Percentiles rank a stretch among this genome's conserved stretches.
phyloP scores from a whole-genome alignment of 208 protist genomes.

The Leishmania major region DNA sequence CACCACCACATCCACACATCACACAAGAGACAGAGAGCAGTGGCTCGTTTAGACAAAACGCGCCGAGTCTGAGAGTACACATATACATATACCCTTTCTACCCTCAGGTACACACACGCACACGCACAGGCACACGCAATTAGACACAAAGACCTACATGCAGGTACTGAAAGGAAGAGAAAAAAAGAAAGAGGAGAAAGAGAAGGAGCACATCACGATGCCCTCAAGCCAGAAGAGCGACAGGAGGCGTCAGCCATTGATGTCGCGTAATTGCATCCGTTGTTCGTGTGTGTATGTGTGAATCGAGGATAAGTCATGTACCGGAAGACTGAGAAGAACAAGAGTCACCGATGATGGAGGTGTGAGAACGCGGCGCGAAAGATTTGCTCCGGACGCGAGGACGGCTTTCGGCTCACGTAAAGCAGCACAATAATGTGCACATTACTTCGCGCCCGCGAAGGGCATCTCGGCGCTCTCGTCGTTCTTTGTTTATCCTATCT shows the following conservation, averaged over 20 bases:
- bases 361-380: not conserved
- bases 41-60: slow-evolving; percentile 10
- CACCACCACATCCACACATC: not conserved
- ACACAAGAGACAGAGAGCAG: not conserved
- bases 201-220: too few relatives aligned
- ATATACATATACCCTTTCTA: not conserved
- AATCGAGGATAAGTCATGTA: not conserved
- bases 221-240: not conserved
- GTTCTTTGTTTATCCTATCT: not conserved
- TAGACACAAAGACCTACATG: not conserved
- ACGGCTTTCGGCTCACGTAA: not conserved
- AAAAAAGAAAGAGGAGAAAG: not conserved
- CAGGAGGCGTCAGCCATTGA: not conserved
- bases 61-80: not conserved
- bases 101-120: not conserved
- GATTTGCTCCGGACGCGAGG: not conserved
- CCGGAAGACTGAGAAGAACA: not conserved
- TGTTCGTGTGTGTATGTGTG: not conserved
- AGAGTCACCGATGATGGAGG: too few relatives aligned
- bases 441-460: not conserved
- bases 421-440: not conserved
- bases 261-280: not conserved
- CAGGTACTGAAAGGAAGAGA: too few relatives aligned
- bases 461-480: not conserved
- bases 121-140: not conserved